A percentile compares a stretch with the other conserved stretches of the same genome.
phyloP scores from a whole-genome alignment of 208 protist species.

The Angomonas deanei region DNA sequence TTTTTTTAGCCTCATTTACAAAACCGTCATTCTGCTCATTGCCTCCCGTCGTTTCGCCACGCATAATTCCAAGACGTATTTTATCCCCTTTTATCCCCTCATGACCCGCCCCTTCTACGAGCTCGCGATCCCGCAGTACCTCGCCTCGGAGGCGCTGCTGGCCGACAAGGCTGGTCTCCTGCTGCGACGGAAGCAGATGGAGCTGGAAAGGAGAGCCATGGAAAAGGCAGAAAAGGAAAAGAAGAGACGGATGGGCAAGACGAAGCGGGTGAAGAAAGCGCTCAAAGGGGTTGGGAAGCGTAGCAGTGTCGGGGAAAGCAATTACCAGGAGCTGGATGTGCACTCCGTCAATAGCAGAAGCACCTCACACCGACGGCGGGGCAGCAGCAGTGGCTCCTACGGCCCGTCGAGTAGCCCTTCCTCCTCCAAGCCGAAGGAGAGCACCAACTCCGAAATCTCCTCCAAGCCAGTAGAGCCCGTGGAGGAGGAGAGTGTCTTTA shows the following conservation, averaged over 20 bases:
- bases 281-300: not conserved
- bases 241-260: not conserved
- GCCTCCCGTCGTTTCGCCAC: conserved; percentile 14
- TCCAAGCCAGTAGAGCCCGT: too few species aligned
- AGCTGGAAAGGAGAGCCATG: not conserved
- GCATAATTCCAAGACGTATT: conserved; percentile 26
- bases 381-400: too few species aligned
- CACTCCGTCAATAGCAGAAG: too few species aligned
- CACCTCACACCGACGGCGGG: too few species aligned
- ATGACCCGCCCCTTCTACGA: conserved; percentile 37
- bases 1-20: conserved; percentile 12
- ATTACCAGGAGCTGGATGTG: not conserved
- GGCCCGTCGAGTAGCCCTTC: too few species aligned
- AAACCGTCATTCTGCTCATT: conserved; percentile 16
- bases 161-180: not conserved
- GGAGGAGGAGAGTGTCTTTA: too few species aligned
- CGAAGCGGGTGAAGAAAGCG: not conserved
- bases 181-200: not conserved
- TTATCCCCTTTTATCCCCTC: conserved; percentile 42
- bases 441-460: not conserved
- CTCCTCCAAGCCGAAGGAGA: too few species aligned
- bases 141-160: conserved; percentile 22
- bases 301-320: too few species aligned
- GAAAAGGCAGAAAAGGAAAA: not conserved
- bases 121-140: conserved; percentile 29